Percentiles rank a stretch among this genome's conserved stretches.
These are phyloP conservation scores for Penicillium cataractarum DNA, from an alignment of 495 filamentous ascomycete species.

Conservation along the genomic window DNA sequence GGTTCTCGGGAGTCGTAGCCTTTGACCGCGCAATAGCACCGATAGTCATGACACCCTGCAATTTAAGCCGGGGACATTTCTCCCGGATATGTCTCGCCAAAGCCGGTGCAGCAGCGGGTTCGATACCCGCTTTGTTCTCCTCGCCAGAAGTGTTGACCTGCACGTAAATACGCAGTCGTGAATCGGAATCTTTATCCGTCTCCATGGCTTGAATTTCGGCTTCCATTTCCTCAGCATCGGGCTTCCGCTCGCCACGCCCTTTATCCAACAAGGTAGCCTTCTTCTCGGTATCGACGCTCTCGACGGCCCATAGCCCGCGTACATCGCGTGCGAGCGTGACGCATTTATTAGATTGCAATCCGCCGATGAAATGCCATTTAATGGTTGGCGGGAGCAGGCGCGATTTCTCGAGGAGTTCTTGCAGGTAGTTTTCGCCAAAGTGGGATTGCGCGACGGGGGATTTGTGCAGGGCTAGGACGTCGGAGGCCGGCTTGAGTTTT, in stretches of 20 bases:
- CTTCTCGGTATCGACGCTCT: slow-evolving; percentile 83
- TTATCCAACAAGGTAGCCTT: slow-evolving; percentile 83
- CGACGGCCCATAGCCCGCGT: slow-evolving; percentile 90
- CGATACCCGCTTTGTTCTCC: slow-evolving; percentile 77
- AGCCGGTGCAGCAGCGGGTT: slow-evolving; percentile 57
- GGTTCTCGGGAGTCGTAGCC: slow-evolving; percentile 67
- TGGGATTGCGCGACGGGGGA: slow-evolving; percentile 64
- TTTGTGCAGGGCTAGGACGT: slow-evolving; percentile 81
- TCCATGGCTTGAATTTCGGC: too few species aligned
- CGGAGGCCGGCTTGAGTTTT: slow-evolving; percentile 88
- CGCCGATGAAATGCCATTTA: slow-evolving; percentile 95
- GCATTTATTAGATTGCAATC: slow-evolving; percentile 90
- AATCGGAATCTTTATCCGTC: slow-evolving; percentile 9
- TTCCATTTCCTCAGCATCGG: slow-evolving; percentile 17
- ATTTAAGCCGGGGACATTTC: slow-evolving; percentile 69
- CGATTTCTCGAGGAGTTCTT: slow-evolving; percentile 89
- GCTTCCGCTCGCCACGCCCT: slow-evolving; percentile 60
- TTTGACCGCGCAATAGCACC: slow-evolving; percentile 85
- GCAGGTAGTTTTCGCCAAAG: slow-evolving; percentile 97
- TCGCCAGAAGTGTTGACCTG: slow-evolving; percentile 97
- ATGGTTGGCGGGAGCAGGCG: slow-evolving; percentile 76
- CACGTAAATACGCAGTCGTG: slow-evolving; percentile 71
- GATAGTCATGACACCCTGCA: slow-evolving; percentile 95
- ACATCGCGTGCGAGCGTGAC: slow-evolving; percentile 79
- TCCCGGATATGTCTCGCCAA: slow-evolving; percentile 70